Percentiles rank a stretch among this genome's conserved stretches.
Evolutionary conservation across 2,329 filamentous ascomycete genomes (phyloP).

Genomic region (Monosporascus sp.): DNA sequence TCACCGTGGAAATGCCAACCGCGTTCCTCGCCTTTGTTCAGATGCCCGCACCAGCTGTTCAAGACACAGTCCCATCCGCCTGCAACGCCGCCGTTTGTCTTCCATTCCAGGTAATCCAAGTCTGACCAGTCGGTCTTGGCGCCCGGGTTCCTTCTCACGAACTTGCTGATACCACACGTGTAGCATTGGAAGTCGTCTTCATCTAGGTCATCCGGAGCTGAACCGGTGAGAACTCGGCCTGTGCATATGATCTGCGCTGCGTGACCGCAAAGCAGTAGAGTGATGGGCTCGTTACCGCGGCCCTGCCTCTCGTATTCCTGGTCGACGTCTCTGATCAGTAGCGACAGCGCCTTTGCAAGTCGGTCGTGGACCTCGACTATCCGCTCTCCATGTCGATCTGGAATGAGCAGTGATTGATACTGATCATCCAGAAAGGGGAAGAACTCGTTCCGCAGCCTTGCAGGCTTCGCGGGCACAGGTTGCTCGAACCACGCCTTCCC

Average conservation of each 20-base stretch:
- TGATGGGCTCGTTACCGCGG: neutral
- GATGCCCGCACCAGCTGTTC: neutral
- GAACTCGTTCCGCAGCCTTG: neutral
- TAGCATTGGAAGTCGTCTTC: constrained; percentile 1
- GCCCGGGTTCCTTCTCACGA: neutral
- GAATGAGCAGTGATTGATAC: neutral
- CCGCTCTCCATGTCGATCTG: neutral
- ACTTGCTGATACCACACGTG: neutral
- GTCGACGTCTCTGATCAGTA: neutral
- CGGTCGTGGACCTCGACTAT: neutral
- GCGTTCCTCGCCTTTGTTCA: neutral
- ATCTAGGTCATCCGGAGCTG: neutral
- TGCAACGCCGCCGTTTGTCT: neutral
- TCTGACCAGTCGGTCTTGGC: neutral
- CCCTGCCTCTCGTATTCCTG: neutral
- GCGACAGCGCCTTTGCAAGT: neutral
- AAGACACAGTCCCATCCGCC: constrained; percentile 1
- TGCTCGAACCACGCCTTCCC: constrained; percentile 1
- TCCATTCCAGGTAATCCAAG: neutral
- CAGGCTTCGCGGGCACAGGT: neutral
- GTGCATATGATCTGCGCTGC: neutral
- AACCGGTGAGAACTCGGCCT: neutral
- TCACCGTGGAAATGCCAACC: constrained; percentile 1
- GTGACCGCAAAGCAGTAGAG: neutral
- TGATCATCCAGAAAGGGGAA: neutral